Evolutionary conservation across 139 green algal genomes (phyloP).

Genomic region (Spirogloea muscicola): DNA sequence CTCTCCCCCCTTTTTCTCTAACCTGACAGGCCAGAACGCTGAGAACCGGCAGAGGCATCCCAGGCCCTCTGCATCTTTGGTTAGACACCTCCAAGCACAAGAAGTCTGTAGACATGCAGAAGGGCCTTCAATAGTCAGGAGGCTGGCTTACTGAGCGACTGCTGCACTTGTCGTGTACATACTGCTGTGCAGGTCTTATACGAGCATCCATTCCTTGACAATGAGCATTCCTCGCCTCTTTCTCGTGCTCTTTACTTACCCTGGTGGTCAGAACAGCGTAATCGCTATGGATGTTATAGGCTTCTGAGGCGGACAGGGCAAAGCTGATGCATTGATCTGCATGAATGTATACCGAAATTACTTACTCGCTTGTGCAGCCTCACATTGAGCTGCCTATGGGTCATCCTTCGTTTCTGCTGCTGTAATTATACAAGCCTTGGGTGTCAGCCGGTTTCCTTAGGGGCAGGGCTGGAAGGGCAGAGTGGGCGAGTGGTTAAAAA

Average conservation of each 20-base stretch:
- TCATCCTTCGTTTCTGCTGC: background rate
- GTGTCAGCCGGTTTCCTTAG: background rate
- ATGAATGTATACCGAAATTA: background rate
- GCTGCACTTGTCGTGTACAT: slow-evolving; percentile 3
- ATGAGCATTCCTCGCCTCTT: slow-evolving; percentile 12
- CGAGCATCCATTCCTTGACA: slow-evolving; percentile 23
- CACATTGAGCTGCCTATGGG: background rate
- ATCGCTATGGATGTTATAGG: slow-evolving; percentile 31
- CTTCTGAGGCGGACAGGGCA: background rate
- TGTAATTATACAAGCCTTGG: too few species aligned
- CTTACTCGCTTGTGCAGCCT: background rate
- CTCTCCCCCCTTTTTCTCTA: background rate
- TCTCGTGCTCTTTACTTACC: slow-evolving; percentile 40
- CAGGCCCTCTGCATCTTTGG: background rate
- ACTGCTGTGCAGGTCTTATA: slow-evolving; percentile 19
- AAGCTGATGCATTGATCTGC: too few species aligned
- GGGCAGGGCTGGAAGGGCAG: background rate
- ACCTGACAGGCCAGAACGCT: background rate
- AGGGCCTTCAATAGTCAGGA: too few species aligned
- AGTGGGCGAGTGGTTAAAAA: background rate
- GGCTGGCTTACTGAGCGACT: too few species aligned
- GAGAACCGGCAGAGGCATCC: background rate
- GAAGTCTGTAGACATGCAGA: background rate
- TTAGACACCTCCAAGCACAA: background rate
- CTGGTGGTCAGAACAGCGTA: slow-evolving; percentile 16